phyloP scores from a whole-genome alignment of 2,329 filamentous ascomycete species.

The Colletotrichum cuscutae region DNA sequence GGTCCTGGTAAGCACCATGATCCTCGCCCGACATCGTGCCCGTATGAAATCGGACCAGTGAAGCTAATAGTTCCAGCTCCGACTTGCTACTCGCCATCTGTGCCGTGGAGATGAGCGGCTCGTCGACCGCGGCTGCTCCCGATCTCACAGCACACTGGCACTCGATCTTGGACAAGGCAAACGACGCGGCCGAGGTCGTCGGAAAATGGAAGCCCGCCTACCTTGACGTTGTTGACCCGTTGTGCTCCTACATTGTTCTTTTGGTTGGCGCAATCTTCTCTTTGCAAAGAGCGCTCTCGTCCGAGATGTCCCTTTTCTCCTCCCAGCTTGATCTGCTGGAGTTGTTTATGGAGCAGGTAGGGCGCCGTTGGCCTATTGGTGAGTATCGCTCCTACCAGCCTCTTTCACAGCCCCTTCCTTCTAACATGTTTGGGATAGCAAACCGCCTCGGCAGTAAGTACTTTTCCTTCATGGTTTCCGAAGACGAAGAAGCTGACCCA shows the following conservation, averaged over 20 bases:
- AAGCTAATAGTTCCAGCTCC: neutral
- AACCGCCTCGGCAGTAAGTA: neutral
- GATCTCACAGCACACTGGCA: neutral
- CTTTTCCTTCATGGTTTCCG: neutral
- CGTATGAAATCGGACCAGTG: neutral
- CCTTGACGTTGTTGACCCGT: neutral
- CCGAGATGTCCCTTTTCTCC: neutral
- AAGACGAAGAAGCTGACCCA: neutral
- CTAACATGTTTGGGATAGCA: neutral
- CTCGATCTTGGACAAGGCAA: neutral
- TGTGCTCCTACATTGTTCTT: neutral
- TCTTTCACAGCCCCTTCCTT: neutral
- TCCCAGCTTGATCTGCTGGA: neutral
- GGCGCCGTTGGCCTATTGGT: neutral
- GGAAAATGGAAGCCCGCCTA: neutral
- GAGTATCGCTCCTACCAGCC: neutral
- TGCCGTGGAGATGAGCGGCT: neutral
- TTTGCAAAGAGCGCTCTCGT: neutral
- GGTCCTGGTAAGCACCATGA: neutral
- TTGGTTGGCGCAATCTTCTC: neutral
- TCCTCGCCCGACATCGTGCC: neutral
- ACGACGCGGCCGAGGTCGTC: neutral
- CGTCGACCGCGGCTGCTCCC: neutral
- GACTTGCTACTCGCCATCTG: neutral
- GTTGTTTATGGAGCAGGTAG: neutral